Evolutionary conservation across 257 asterid genomes (phyloP).

Genomic region (Fraxinus quadrangulata): DNA sequence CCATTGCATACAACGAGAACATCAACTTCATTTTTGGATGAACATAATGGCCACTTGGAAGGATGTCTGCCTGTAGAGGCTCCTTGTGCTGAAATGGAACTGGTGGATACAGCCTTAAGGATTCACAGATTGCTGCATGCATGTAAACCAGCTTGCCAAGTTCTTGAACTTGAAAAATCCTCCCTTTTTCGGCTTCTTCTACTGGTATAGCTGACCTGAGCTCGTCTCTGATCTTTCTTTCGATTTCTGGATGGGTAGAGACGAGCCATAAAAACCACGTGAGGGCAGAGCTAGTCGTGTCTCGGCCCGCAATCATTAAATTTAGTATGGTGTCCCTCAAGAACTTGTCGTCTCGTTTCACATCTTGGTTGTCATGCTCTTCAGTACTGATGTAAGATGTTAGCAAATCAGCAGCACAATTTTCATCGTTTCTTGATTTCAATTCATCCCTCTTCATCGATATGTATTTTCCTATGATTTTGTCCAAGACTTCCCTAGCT

Average conservation of each 20-base stretch:
- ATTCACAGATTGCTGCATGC: conserved; percentile 64
- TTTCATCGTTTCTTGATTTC: conserved; percentile 5
- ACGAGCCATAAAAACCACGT: conserved; percentile 73
- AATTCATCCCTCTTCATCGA: conserved; percentile 47
- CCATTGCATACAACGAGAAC: conserved; percentile 66
- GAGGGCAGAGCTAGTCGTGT: conserved; percentile 66
- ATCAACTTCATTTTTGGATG: conserved; percentile 50
- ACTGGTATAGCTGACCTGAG: conserved; percentile 25
- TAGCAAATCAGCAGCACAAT: conserved; percentile 47
- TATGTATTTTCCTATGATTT: conserved; percentile 39
- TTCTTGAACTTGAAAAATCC: conserved; percentile 41
- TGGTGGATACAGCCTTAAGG: conserved; percentile 65
- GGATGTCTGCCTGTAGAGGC: conserved; percentile 41
- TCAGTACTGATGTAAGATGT: conserved; percentile 49
- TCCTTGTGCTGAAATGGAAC: conserved; percentile 70
- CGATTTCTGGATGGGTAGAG: conserved; percentile 48
- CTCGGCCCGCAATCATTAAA: conserved; percentile 69
- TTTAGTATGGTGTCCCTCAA: conserved; percentile 62
- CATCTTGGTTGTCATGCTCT: conserved; percentile 14
- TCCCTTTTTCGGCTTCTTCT: conserved; percentile 24
- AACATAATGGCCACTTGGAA: conserved; percentile 63
- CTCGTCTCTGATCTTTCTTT: conserved; percentile 51
- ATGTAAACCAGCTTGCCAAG: conserved; percentile 45
- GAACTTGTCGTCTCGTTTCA: conserved; percentile 38
- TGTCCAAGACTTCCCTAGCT: conserved; percentile 48